Conservation (phyloP, 495 filamentous ascomycete genomes). For the Penicillium silybi region DNA sequence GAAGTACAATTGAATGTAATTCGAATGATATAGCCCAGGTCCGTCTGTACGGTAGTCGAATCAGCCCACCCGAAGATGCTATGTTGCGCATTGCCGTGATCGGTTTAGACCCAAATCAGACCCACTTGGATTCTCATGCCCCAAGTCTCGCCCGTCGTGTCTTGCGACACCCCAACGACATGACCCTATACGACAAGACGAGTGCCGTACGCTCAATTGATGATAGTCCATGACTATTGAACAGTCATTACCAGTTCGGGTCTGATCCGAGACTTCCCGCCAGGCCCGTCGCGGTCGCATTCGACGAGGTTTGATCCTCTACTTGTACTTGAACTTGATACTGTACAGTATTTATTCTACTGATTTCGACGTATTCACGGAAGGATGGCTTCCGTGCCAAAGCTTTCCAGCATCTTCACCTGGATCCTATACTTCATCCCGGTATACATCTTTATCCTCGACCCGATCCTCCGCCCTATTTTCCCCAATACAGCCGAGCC, state of each 20-base stretch:
- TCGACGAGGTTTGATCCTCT: not conserved
- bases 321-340: too few species aligned
- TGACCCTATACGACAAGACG: slow-evolving; percentile 1
- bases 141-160: not conserved
- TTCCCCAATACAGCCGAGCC: slow-evolving; percentile 1
- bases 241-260: not conserved
- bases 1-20: not conserved
- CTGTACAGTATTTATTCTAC: not conserved
- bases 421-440: slow-evolving; percentile 42
- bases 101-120: slow-evolving; percentile 9
- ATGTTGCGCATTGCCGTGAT: slow-evolving; percentile 3
- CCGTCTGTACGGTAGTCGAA: not conserved
- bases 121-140: slow-evolving; percentile 4
- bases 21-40: not conserved
- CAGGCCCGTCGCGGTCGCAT: not conserved
- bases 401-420: slow-evolving; percentile 28
- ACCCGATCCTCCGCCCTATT: slow-evolving; percentile 17
- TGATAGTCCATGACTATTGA: not conserved
- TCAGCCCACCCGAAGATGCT: not conserved
- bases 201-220: not conserved
- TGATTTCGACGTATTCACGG: not conserved
- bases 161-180: slow-evolving; percentile 2
- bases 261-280: not conserved
- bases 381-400: slow-evolving; percentile 23
- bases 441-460: slow-evolving; percentile 35